Percentiles rank a stretch among this genome's conserved stretches.
phyloP scores from a whole-genome alignment of 2,329 filamentous ascomycete species.

The Polytolypa hystricis region DNA sequence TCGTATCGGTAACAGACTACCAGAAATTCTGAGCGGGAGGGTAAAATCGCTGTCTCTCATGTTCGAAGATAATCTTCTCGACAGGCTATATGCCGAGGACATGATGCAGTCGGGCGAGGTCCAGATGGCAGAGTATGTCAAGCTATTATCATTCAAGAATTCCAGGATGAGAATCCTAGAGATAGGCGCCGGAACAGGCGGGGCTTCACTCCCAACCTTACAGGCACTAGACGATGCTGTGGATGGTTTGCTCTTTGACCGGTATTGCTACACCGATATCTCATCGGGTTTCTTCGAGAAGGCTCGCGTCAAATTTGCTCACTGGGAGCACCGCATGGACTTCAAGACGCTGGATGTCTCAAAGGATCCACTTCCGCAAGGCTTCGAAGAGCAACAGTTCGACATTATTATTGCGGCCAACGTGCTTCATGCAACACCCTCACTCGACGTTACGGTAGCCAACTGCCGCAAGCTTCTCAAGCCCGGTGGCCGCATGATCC shows the following conservation, averaged over 20 bases:
- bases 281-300: slow-evolving; percentile 30
- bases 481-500: slow-evolving; percentile 29
- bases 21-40: not conserved
- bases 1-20: not conserved
- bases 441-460: slow-evolving; percentile 17
- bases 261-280: slow-evolving; percentile 23
- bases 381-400: slow-evolving; percentile 19
- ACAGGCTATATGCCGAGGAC: not conserved
- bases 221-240: slow-evolving; percentile 2
- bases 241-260: not conserved
- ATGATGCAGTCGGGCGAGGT: not conserved
- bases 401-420: slow-evolving; percentile 26
- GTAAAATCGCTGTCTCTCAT: not conserved
- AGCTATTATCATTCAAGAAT: slow-evolving; percentile 4
- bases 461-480: slow-evolving; percentile 17
- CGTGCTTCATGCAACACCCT: slow-evolving; percentile 28
- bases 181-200: slow-evolving; percentile 15
- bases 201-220: slow-evolving; percentile 5
- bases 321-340: slow-evolving; percentile 14
- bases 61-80: not conserved
- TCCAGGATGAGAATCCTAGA: slow-evolving; percentile 12
- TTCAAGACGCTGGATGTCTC: slow-evolving; percentile 22
- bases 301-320: slow-evolving; percentile 18
- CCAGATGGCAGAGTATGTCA: not conserved
- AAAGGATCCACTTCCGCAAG: slow-evolving; percentile 19